Conservation (phyloP, 441 rosid genomes). For the Arabidopsis hybrid region DNA sequence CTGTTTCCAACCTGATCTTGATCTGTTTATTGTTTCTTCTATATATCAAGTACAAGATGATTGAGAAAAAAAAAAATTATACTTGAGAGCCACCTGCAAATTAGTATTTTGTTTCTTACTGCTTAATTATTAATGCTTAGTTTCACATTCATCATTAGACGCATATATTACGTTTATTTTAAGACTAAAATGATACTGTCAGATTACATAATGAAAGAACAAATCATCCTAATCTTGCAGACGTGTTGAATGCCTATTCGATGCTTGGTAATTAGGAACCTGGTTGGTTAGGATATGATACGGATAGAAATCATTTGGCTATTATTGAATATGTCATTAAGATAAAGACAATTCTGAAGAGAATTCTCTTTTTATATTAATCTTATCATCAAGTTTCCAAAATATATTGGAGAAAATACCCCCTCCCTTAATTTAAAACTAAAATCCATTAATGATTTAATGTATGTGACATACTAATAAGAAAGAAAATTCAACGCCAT, state of each 20-base stretch:
- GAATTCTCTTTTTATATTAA: conserved; percentile 9
- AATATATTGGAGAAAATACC: neutral
- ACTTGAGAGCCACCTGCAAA: conserved; percentile 31
- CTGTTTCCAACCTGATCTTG: neutral
- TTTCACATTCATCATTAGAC: conserved; percentile 4
- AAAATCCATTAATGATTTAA: no score
- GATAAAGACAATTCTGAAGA: conserved; percentile 36
- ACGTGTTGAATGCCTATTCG: conserved; percentile 36
- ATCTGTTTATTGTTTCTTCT: neutral
- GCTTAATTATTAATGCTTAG: conserved; percentile 30
- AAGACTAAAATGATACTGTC: neutral
- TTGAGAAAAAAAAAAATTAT: conserved; percentile 2
- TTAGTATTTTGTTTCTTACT: conserved; percentile 1
- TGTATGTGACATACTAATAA: no score
- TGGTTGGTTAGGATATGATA: conserved; percentile 33
- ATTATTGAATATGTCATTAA: conserved; percentile 25
- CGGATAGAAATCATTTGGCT: conserved; percentile 18
- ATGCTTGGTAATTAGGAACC: conserved; percentile 24
- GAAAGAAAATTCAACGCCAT: no score
- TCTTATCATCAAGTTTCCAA: conserved; percentile 6
- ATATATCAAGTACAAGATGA: no score
- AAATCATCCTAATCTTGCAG: conserved; percentile 1
- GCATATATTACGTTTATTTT: neutral
- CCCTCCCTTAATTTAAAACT: neutral
- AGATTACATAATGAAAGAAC: neutral